phyloP scores from a whole-genome alignment of 495 filamentous ascomycete genomes.

The Aspergillus hancockii region DNA sequence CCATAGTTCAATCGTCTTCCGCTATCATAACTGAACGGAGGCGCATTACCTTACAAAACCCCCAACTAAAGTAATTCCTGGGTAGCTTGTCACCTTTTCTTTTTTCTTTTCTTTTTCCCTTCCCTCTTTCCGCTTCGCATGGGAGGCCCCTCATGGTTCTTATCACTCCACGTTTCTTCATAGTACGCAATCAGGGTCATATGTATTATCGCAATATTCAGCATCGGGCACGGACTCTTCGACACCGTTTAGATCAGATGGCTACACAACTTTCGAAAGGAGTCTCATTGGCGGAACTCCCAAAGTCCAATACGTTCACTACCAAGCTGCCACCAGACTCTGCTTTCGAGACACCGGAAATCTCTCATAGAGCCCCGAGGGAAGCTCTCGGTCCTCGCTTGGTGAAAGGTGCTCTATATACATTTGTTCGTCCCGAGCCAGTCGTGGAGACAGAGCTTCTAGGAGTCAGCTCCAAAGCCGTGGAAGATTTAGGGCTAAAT shows the following conservation, averaged over 20 bases:
- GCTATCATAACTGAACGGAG: too few species aligned
- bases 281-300: constrained; percentile 65
- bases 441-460: constrained; percentile 74
- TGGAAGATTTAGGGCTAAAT: constrained; percentile 75
- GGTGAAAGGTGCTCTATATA: constrained; percentile 85
- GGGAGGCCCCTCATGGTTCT: neutral
- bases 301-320: constrained; percentile 86
- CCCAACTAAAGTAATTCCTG: too few species aligned
- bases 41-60: too few species aligned
- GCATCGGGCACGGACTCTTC: constrained; percentile 18
- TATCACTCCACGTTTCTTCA: neutral
- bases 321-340: constrained; percentile 75
- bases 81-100: neutral
- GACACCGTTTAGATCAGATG: constrained; percentile 43
- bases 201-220: constrained; percentile 28
- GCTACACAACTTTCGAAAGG: constrained; percentile 53
- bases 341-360: constrained; percentile 74
- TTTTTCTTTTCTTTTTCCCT: constrained; percentile 2
- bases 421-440: constrained; percentile 80
- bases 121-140: neutral
- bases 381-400: constrained; percentile 74
- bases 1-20: too few species aligned
- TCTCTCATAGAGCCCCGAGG: constrained; percentile 77
- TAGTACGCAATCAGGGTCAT: constrained; percentile 10
- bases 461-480: constrained; percentile 70